A percentile compares a stretch with the other conserved stretches of the same genome.
Evolutionary conservation across 2,329 filamentous ascomycete genomes (phyloP).

Genomic region (Ophiostoma piceae): DNA sequence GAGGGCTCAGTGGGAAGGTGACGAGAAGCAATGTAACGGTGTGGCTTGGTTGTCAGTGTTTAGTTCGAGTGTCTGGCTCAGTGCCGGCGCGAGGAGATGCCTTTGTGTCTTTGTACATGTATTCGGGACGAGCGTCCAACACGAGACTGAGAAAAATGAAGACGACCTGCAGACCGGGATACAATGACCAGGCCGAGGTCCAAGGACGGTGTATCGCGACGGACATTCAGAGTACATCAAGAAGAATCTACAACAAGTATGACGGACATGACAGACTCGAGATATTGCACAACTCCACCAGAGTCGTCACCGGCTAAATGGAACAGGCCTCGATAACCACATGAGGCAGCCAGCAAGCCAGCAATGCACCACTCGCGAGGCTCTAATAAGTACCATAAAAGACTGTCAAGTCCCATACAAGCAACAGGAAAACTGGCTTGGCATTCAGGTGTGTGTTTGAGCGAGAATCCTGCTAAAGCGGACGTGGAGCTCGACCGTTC

Average conservation of each 20-base stretch:
- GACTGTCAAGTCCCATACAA: background rate
- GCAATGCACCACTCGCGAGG: background rate
- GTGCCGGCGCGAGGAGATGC: background rate
- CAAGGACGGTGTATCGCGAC: background rate
- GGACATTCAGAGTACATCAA: too few species aligned
- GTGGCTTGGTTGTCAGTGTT: background rate
- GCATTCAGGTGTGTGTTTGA: background rate
- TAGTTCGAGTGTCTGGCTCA: background rate
- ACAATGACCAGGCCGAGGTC: background rate
- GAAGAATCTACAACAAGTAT: background rate
- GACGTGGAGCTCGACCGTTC: background rate
- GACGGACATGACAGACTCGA: background rate
- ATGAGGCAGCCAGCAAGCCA: background rate
- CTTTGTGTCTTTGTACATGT: background rate
- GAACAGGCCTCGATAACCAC: constrained; percentile 4
- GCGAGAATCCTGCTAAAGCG: background rate
- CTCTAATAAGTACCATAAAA: background rate
- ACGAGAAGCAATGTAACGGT: constrained; percentile 5
- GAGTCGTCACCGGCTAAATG: constrained; percentile 7
- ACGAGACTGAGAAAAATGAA: background rate
- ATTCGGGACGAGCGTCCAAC: background rate
- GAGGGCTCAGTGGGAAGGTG: constrained; percentile 5
- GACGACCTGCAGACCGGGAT: background rate
- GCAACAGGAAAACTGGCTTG: background rate
- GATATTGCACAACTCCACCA: background rate